phyloP scores from a whole-genome alignment of 495 filamentous ascomycete species.

The Lasiosphaeria miniovina region DNA sequence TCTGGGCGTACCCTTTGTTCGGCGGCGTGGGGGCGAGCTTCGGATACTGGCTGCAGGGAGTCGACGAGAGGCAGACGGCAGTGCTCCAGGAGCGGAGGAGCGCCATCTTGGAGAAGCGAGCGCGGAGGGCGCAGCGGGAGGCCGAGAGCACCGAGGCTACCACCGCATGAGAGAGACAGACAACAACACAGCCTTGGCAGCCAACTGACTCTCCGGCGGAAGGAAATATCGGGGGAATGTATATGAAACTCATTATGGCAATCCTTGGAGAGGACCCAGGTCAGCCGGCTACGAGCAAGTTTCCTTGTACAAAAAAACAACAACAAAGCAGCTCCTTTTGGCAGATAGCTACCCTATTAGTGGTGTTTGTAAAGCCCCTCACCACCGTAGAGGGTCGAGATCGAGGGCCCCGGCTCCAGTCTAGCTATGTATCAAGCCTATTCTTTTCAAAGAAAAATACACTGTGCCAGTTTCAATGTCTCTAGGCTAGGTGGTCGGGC shows the following conservation, averaged over 20 bases:
- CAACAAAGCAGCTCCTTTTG: no score
- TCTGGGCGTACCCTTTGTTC: conserved; percentile 93
- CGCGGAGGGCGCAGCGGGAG: conserved; percentile 65
- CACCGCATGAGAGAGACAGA: conserved; percentile 20
- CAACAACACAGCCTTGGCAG: neutral
- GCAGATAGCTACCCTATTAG: no score
- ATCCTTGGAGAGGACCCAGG: neutral
- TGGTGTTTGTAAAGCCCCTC: no score
- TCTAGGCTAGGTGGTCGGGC: neutral
- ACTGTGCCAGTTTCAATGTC: neutral
- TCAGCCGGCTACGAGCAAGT: neutral
- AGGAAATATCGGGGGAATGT: no score
- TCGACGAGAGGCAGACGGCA: conserved; percentile 72
- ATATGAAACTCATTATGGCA: neutral
- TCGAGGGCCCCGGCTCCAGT: neutral
- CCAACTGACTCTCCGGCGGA: neutral
- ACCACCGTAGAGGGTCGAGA: neutral
- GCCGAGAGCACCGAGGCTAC: conserved; percentile 22
- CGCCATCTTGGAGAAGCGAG: conserved; percentile 81
- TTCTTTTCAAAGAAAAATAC: neutral
- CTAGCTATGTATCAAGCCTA: no score
- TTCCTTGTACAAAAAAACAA: neutral
- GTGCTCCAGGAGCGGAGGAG: conserved; percentile 73
- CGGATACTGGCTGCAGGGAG: conserved; percentile 91
- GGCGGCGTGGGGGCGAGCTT: conserved; percentile 81